Evolutionary conservation across 1,284 basidiomycete species (phyloP).

Genomic region (Boletus sp.): DNA sequence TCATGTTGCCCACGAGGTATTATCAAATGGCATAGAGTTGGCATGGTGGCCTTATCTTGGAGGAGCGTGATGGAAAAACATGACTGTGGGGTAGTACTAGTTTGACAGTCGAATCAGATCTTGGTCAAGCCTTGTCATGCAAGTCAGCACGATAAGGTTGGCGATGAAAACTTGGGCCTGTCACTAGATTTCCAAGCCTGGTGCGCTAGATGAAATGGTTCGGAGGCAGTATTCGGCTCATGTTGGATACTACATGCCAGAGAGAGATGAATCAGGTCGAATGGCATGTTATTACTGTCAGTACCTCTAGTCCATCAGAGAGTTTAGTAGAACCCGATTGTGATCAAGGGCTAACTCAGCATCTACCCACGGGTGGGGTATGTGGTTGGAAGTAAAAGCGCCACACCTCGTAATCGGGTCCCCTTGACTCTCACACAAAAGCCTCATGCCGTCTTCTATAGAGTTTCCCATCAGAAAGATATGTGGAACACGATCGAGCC

Average conservation of each 20-base stretch:
- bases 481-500: slow-evolving; percentile 11
- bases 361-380: neutral
- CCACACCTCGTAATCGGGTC: slow-evolving; percentile 2
- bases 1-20: slow-evolving; percentile 10
- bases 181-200: neutral
- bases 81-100: neutral
- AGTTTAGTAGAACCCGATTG: slow-evolving; percentile 13
- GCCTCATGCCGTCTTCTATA: slow-evolving; percentile 14
- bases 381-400: slow-evolving; percentile 1
- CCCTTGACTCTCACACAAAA: slow-evolving; percentile 2
- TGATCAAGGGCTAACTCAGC: slow-evolving; percentile 2
- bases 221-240: slow-evolving; percentile 4
- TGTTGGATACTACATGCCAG: slow-evolving; percentile 3
- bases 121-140: neutral
- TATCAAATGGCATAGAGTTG: neutral
- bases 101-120: neutral
- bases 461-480: slow-evolving; percentile 14
- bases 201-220: neutral
- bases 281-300: slow-evolving; percentile 2
- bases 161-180: neutral
- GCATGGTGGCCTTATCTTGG: neutral
- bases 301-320: neutral
- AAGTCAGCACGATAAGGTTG: slow-evolving; percentile 10
- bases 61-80: no score
- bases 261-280: neutral